Conservation (phyloP, 1,284 basidiomycete species). For the Marasmius sp. region DNA sequence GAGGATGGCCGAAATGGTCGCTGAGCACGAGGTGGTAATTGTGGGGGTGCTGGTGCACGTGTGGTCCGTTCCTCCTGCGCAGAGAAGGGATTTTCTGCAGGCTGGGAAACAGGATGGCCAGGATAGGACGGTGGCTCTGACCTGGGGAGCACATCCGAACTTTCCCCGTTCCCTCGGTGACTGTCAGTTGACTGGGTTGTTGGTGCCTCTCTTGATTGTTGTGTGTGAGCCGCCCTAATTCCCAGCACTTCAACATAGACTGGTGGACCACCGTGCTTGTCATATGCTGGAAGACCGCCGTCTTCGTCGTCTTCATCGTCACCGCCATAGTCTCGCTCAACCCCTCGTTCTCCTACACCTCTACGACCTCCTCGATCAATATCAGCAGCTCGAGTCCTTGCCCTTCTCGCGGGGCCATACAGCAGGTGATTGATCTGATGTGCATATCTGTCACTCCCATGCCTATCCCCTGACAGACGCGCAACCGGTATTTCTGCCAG, state of each 20-base stretch:
- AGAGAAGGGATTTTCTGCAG: too few species aligned
- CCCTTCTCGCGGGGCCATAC: slow-evolving; percentile 19
- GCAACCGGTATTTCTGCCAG: slow-evolving; percentile 8
- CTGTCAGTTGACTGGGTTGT: neutral
- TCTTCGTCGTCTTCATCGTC: slow-evolving; percentile 35
- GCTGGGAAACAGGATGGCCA: too few species aligned
- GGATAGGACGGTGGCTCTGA: too few species aligned
- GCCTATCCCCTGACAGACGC: neutral
- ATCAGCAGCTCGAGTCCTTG: slow-evolving; percentile 26
- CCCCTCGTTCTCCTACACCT: slow-evolving; percentile 4
- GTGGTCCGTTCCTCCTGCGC: too few species aligned
- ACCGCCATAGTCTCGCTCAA: slow-evolving; percentile 15
- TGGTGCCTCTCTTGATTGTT: neutral
- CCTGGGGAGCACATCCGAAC: too few species aligned
- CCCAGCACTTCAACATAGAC: slow-evolving; percentile 34
- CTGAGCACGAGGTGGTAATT: too few species aligned
- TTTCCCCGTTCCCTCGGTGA: neutral
- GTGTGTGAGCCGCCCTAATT: neutral
- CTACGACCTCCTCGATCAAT: slow-evolving; percentile 39
- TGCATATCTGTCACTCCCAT: neutral
- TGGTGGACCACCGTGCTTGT: slow-evolving; percentile 41
- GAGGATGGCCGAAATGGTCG: too few species aligned
- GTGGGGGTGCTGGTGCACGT: too few species aligned
- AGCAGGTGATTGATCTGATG: neutral
- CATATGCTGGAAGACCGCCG: slow-evolving; percentile 46